Conservation (phyloP, 164 flowering plant species). For the Paratinospora sagittata region DNA sequence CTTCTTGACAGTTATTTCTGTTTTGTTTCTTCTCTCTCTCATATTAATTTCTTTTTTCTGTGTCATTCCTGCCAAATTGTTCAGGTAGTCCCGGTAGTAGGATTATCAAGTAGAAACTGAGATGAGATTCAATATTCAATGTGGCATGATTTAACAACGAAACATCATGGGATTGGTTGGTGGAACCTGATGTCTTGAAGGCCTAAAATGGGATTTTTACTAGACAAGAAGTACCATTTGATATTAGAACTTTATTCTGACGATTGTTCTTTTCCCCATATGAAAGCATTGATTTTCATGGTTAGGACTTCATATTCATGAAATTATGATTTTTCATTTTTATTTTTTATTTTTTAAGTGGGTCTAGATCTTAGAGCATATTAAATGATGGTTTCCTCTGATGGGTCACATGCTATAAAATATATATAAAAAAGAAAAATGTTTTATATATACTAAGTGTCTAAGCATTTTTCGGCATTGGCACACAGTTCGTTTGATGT, state of each 20-base stretch:
- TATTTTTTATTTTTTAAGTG: too few relatives aligned
- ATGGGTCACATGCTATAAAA: too few relatives aligned
- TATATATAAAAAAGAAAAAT: too few relatives aligned
- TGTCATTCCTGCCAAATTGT: too few relatives aligned
- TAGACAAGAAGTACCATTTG: neutral
- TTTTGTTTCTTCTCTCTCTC: neutral
- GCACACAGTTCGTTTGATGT: too few relatives aligned
- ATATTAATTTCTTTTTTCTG: too few relatives aligned
- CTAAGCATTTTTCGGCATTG: too few relatives aligned
- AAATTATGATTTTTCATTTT: too few relatives aligned
- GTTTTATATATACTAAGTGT: too few relatives aligned
- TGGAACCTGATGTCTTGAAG: neutral
- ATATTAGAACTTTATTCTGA: neutral
- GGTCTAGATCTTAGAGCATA: too few relatives aligned
- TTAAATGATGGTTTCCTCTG: too few relatives aligned
- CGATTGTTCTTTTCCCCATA: neutral
- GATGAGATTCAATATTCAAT: neutral
- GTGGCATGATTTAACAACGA: neutral
- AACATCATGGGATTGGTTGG: neutral
- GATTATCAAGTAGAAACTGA: neutral
- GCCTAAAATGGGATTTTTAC: neutral
- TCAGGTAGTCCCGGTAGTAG: conserved; percentile 3
- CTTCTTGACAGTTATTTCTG: conserved; percentile 7
- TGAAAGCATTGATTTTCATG: neutral
- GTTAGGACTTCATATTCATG: neutral